Evolutionary conservation across 1,284 basidiomycete species (phyloP).

Genomic region (Exobasidium cylindrosporum): DNA sequence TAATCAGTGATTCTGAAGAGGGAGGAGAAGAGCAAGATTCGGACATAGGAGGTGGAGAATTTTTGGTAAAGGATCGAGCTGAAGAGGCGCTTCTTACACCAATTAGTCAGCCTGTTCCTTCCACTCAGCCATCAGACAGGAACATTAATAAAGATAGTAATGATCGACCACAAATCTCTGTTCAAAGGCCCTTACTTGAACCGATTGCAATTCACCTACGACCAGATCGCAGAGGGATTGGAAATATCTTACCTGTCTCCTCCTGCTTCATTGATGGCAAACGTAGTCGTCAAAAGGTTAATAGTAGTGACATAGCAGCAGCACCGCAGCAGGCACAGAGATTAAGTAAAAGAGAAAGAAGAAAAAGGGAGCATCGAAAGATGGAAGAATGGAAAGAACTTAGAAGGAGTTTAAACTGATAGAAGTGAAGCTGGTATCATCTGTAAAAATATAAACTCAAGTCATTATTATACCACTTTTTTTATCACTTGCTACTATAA

Average conservation of each 20-base stretch:
- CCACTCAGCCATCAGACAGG: background rate
- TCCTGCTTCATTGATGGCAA: too few relatives aligned
- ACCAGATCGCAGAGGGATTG: constrained; percentile 1
- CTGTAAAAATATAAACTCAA: too few relatives aligned
- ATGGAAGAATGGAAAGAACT: constrained; percentile 1
- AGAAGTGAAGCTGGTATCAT: too few relatives aligned
- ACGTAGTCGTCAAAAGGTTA: too few relatives aligned
- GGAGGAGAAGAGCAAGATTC: background rate
- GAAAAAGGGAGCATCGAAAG: background rate
- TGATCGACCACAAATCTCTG: background rate
- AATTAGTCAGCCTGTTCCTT: background rate
- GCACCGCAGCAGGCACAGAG: background rate
- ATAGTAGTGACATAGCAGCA: too few relatives aligned
- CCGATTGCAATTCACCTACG: background rate
- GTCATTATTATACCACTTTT: too few relatives aligned
- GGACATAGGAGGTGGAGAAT: background rate
- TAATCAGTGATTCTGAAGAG: constrained; percentile 1
- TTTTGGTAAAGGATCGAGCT: background rate
- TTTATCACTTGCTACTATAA: too few relatives aligned
- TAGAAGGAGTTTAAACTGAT: background rate
- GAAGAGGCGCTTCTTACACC: background rate
- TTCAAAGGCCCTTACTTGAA: background rate
- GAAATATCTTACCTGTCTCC: too few relatives aligned
- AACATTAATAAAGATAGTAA: background rate
- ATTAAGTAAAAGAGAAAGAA: constrained; percentile 1